Evolutionary conservation across 257 asterid genomes (phyloP).

Genomic region (Solanum chaucha): DNA sequence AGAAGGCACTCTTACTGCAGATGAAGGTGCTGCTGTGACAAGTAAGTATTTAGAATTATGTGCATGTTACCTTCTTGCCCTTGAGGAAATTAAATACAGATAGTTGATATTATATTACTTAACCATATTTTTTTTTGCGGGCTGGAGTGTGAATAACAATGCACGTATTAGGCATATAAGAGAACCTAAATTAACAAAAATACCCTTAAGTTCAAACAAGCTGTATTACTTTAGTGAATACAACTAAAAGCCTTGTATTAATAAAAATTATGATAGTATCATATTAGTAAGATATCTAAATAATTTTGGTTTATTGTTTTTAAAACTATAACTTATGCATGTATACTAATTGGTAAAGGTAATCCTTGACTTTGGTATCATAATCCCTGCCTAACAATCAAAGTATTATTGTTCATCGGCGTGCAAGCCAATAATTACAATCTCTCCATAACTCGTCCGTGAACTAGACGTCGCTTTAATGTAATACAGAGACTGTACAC

Average conservation of each 20-base stretch:
- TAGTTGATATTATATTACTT: background rate
- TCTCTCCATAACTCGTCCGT: background rate
- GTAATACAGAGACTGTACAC: background rate
- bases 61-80: background rate
- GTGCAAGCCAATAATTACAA: background rate
- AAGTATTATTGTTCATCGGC: background rate
- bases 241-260: background rate
- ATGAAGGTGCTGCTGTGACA: conserved; percentile 56
- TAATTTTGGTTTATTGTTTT: background rate
- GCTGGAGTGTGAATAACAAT: background rate
- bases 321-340: background rate
- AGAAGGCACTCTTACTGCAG: conserved; percentile 43
- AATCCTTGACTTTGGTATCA: background rate
- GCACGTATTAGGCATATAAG: background rate
- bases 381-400: background rate
- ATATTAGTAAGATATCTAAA: background rate
- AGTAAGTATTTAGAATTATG: conserved; percentile 30
- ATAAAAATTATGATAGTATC: background rate
- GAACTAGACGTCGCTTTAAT: background rate
- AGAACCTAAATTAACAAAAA: background rate
- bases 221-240: background rate
- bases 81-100: background rate
- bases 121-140: background rate
- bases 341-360: background rate
- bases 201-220: background rate